Conservation (phyloP, 805 yeast genomes). For the Metschnikowia anglica region DNA sequence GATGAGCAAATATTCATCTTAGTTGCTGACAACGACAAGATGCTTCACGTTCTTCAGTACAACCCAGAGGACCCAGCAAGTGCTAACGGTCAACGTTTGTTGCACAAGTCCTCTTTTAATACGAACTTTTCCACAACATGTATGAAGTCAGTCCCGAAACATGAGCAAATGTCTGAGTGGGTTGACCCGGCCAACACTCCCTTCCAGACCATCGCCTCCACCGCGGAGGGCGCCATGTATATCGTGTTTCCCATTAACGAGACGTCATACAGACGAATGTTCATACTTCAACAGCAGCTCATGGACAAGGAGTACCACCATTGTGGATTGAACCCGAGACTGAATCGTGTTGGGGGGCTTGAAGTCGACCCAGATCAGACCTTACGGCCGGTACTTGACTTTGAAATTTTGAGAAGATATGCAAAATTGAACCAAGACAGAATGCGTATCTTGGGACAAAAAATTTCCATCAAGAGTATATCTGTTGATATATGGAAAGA, state of each 20-base stretch:
- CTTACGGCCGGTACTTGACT: constrained; percentile 65
- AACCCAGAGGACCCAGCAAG: constrained; percentile 92
- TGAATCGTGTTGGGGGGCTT: constrained; percentile 54
- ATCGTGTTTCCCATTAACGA: constrained; percentile 75
- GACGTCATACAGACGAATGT: constrained; percentile 71
- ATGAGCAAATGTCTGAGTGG: constrained; percentile 32
- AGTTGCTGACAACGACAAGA: constrained; percentile 65
- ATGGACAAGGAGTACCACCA: constrained; percentile 70
- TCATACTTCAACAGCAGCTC: constrained; percentile 83
- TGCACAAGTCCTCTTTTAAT: constrained; percentile 69
- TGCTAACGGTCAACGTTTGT: constrained; percentile 70
- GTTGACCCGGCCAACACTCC: constrained; percentile 32
- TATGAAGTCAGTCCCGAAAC: constrained; percentile 47
- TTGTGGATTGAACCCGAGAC: constrained; percentile 79
- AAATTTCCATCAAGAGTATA: constrained; percentile 55
- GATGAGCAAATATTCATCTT: constrained; percentile 68
- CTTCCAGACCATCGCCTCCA: constrained; percentile 67
- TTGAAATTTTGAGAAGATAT: constrained; percentile 54
- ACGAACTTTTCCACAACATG: constrained; percentile 60
- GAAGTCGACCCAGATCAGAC: constrained; percentile 37
- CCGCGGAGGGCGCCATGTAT: constrained; percentile 76
- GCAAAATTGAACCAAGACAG: constrained; percentile 56
- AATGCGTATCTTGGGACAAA: constrained; percentile 52
- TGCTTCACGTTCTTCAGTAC: constrained; percentile 73
- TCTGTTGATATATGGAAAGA: constrained; percentile 68